These are phyloP conservation scores for Vinca minor DNA, from an alignment of 257 asterid species.

Conservation along the genomic window DNA sequence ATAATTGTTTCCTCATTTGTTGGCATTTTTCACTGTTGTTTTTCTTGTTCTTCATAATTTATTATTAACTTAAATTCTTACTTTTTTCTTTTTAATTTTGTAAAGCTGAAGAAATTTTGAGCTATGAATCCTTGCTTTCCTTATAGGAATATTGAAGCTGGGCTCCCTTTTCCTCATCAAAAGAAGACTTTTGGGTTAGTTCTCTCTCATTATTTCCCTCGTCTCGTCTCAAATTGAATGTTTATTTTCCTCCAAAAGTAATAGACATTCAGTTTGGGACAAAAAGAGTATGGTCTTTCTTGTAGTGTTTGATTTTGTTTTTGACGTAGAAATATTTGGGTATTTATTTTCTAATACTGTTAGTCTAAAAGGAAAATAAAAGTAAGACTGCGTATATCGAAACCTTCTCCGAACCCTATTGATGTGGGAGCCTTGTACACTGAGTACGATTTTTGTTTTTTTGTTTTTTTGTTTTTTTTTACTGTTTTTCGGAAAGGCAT, in stretches of 20 bases:
- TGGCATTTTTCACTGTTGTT: neutral
- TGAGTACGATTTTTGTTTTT: too few species aligned
- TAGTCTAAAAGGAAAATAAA: too few species aligned
- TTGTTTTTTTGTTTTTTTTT: too few species aligned
- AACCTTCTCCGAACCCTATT: too few species aligned
- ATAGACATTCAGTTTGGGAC: too few species aligned
- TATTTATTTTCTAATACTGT: slow-evolving; percentile 4
- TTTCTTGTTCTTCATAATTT: too few species aligned
- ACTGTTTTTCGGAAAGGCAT: too few species aligned
- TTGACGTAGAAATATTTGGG: neutral
- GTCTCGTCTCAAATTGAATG: too few species aligned
- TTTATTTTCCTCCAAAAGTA: too few species aligned
- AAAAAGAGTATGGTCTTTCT: too few species aligned
- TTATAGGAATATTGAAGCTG: slow-evolving; percentile 54
- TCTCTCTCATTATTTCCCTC: neutral
- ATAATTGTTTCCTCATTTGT: neutral
- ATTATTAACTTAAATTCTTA: neutral
- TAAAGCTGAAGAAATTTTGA: slow-evolving; percentile 4
- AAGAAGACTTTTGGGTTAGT: slow-evolving; percentile 47
- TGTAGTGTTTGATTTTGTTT: neutral
- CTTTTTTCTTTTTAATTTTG: neutral
- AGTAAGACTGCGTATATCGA: too few species aligned
- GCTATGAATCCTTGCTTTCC: slow-evolving; percentile 45
- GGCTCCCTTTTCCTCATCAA: slow-evolving; percentile 31
- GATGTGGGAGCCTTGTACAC: too few species aligned